Base-by-base conservation (phyloP, 306 rosid species). In the Cucurbita pepo region DNA sequence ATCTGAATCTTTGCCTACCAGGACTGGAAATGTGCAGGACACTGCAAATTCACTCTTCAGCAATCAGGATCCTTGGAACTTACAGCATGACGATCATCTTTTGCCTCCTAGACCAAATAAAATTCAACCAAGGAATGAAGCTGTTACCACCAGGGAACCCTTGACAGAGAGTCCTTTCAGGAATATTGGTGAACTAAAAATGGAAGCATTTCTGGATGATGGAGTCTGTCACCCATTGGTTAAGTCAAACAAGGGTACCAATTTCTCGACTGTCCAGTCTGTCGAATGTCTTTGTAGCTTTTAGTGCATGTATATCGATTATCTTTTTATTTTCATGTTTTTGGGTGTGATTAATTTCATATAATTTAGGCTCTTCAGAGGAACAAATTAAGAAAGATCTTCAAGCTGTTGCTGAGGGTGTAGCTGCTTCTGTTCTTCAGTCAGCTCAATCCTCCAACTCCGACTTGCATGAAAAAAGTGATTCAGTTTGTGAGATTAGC, bases 361-460 rank as follows among this genome's bases (percentile, higher is more conserved):
- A 18, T 22, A 43, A 43, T 56, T 37, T 75, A 80, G 91, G 86
- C 62, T 90, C 87, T 15, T 77, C 84, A 0, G 97, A 90, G 81
- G 98, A 90, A 75, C 91, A 80, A 50, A 88, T 88, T 57, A 88
- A 79, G 83, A 83, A 87, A 80, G 91, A 88, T 43, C 97, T 90
- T 81, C 92, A 90, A 87, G 93, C 93, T 84, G 90, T 93, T 82
- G 97, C 96, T 5, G 97, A 90, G 81, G 91, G 86, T 69, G 97
- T 93, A 47, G 96, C 96, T 77, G 97, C 96, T 79, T 83, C 91
- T 79, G 96, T 88, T 80, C 81, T 90, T 77, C 91, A 78, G 79
- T 76, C 90, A 55, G 67, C 81, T 48, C 62, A 72, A 40, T 75
- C 81, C 11, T 82, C 87, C 75, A 86, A 70, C 82, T 69, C 85